Evolutionary conservation across 1,284 basidiomycete genomes (phyloP).

Genomic region (Tilletia caries): DNA sequence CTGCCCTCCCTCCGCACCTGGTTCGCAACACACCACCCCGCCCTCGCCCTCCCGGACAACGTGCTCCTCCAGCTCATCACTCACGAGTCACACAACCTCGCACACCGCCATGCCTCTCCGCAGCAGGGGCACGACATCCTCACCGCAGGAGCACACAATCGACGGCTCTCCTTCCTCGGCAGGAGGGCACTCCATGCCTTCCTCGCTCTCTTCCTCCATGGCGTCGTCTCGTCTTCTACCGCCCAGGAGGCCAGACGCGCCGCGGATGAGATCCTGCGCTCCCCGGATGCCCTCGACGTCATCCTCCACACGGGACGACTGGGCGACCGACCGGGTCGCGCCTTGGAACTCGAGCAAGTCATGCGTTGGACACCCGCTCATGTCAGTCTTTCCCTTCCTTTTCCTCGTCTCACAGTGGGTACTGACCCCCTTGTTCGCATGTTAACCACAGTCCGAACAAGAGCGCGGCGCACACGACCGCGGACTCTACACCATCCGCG

Average conservation of each 20-base stretch:
- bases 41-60: conserved; percentile 19
- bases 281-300: conserved; percentile 25
- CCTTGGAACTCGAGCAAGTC: conserved; percentile 45
- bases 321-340: conserved; percentile 41
- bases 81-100: conserved; percentile 41
- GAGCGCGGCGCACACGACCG: not conserved
- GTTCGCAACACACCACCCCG: conserved; percentile 16
- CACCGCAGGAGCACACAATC: conserved; percentile 30
- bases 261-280: conserved; percentile 27
- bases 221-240: conserved; percentile 18
- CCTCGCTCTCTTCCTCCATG: conserved; percentile 41
- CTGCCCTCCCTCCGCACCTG: conserved; percentile 13
- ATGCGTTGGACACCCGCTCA: conserved; percentile 51
- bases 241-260: not conserved
- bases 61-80: conserved; percentile 41
- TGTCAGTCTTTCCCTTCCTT: conserved; percentile 4
- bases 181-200: conserved; percentile 44
- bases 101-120: too few relatives aligned
- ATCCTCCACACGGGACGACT: conserved; percentile 39
- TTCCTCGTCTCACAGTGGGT: too few relatives aligned
- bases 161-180: conserved; percentile 44
- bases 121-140: conserved; percentile 5
- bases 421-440: too few relatives aligned
- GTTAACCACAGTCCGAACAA: conserved; percentile 13
- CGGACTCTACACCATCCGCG: conserved; percentile 51